phyloP scores from a whole-genome alignment of 345 rosid species.

The Eucalyptus sp. region DNA sequence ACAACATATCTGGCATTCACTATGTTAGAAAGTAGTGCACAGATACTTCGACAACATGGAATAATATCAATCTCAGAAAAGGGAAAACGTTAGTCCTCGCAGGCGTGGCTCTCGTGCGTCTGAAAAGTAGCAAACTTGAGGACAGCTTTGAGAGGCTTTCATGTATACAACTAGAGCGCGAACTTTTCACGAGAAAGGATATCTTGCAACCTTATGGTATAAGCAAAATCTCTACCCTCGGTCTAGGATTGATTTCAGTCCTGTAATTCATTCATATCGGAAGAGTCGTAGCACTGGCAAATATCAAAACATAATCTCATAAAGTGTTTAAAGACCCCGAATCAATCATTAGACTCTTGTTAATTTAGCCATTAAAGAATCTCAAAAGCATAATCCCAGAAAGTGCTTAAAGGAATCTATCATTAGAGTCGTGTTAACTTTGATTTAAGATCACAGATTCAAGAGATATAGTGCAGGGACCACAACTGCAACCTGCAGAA shows the following conservation, averaged over 20 bases:
- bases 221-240: background rate
- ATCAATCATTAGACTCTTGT: background rate
- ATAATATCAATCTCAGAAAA: background rate
- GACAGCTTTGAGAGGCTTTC: background rate
- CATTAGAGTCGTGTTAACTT: background rate
- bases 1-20: background rate
- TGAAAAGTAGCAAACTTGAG: background rate
- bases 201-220: background rate
- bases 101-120: background rate
- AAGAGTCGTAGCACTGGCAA: background rate
- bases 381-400: background rate
- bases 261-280: background rate
- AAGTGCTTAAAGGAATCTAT: background rate
- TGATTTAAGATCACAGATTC: background rate
- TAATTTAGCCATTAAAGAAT: background rate
- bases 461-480: constrained; percentile 15
- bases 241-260: background rate
- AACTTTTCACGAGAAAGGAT: background rate
- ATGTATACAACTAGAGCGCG: background rate
- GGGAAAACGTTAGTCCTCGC: background rate
- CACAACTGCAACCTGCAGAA: constrained; percentile 2
- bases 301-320: background rate
- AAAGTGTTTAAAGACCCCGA: background rate
- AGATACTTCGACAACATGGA: background rate
- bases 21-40: background rate